Evolutionary conservation across 768 basidiomycete species (phyloP), one percentile per base, ranked within the genome.

Genomic region (Kwoniella dejecticola): DNA sequence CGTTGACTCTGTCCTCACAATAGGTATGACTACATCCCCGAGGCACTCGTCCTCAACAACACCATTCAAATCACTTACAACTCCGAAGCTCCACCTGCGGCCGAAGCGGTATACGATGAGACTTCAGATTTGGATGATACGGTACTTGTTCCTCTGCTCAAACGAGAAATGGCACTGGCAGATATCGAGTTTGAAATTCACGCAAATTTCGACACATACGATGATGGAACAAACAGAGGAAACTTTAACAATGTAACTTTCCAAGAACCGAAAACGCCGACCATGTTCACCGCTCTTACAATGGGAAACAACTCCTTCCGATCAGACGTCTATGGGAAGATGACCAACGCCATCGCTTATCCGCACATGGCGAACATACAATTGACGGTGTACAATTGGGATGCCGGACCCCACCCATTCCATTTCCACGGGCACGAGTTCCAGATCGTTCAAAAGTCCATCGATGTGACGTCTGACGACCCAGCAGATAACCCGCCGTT

Each of bases 21-120:
- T 21, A 95, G 94, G 92, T 98, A 96, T 77, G 95, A 98, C 75
- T 81, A 52, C 0, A 80, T 93, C n/a, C 91, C 95, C 0, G 81
- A 82, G 21, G 79, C 81, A 10, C 83, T 98, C 24, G 84, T 88
- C 64, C 84, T 89, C 0, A 97, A 98, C 78, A 79, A 88, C 67
- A 97, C 95, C 11, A 83, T 92, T 0, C 88, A 87, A 0, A 85
- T 98, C 69, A 86, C 87, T 0, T 99, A 99, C 83, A 77, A 79
- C 59, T 36, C 83, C 1, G 82, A 83, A 23, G 81, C 84, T 23
- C 67, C 84, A 3, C 49, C 85, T 47, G 85, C 84, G 2, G 81
- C 87, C 68, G 77, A 82, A 3, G 75, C 81, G 27, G 79, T 88
- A 36, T 82, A 85, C 64, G 47, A 74, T 15, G 69, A 57, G 29